phyloP scores from a whole-genome alignment of 306 rosid genomes.

The Vicia sativa region DNA sequence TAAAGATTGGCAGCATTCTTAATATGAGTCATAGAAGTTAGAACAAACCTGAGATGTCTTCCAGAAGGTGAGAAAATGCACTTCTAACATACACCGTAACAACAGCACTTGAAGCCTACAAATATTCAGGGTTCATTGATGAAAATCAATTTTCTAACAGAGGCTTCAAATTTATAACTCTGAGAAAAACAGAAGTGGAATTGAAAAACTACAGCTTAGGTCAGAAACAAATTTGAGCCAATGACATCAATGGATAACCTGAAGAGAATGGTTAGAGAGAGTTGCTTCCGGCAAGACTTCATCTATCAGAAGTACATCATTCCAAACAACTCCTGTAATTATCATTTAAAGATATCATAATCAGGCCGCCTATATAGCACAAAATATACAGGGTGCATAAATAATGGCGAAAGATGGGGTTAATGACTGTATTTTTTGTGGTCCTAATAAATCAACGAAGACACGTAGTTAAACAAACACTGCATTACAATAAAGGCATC shows the following conservation, averaged over 20 bases:
- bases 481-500: conserved; percentile 27
- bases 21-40: conserved; percentile 19
- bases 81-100: conserved; percentile 54
- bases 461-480: background rate
- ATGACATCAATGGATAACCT: conserved; percentile 52
- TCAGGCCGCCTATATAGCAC: conserved; percentile 13
- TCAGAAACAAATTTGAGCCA: conserved; percentile 31
- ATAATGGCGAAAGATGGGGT: conserved; percentile 27
- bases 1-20: conserved; percentile 35
- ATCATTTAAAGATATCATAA: conserved; percentile 26
- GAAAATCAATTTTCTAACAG: conserved; percentile 27
- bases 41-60: conserved; percentile 63
- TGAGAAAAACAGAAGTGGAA: conserved; percentile 1
- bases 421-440: background rate
- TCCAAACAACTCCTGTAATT: conserved; percentile 68
- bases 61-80: conserved; percentile 68
- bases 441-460: conserved; percentile 6
- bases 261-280: conserved; percentile 63
- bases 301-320: conserved; percentile 70
- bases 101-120: conserved; percentile 66
- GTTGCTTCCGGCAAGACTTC: conserved; percentile 70
- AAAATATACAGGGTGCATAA: conserved; percentile 28
- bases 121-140: conserved; percentile 35
- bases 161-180: conserved; percentile 11
- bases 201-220: conserved; percentile 30